Conservation (phyloP, 345 rosid genomes). For the Capsella bursapastoris region DNA sequence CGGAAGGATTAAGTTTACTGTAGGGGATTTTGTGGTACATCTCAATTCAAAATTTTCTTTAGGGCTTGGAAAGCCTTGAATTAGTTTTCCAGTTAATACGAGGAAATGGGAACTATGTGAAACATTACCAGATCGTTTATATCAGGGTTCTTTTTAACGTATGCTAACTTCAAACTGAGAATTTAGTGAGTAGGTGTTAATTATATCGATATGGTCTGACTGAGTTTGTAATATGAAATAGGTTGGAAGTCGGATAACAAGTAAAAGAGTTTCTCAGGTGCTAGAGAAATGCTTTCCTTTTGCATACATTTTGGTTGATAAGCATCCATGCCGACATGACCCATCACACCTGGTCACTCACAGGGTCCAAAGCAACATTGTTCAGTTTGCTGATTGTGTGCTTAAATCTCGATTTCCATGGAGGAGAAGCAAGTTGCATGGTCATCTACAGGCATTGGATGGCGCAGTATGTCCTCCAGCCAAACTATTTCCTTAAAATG, state of each 20-base stretch:
- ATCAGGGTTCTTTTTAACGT: slow-evolving; percentile 13
- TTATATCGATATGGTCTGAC: slow-evolving; percentile 20
- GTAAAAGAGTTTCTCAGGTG: slow-evolving; percentile 82
- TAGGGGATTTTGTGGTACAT: slow-evolving; percentile 19
- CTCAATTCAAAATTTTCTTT: neutral
- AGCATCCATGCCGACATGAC: slow-evolving; percentile 88
- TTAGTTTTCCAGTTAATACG: slow-evolving; percentile 6
- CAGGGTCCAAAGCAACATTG: slow-evolving; percentile 75
- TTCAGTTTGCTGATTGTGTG: slow-evolving; percentile 64
- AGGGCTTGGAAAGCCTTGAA: slow-evolving; percentile 2
- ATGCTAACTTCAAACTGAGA: slow-evolving; percentile 2
- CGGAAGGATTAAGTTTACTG: neutral
- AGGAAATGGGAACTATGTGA: slow-evolving; percentile 25
- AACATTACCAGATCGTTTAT: slow-evolving; percentile 1
- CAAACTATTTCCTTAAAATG: slow-evolving; percentile 31
- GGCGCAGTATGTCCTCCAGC: slow-evolving; percentile 56
- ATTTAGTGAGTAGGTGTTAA: slow-evolving; percentile 12
- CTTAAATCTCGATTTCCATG: slow-evolving; percentile 53
- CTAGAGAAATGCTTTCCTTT: slow-evolving; percentile 72
- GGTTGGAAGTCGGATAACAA: slow-evolving; percentile 93
- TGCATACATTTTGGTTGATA: slow-evolving; percentile 76
- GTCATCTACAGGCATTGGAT: slow-evolving; percentile 60
- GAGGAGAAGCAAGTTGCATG: slow-evolving; percentile 52
- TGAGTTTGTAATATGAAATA: slow-evolving; percentile 46
- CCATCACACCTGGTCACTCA: slow-evolving; percentile 92